Conservation (phyloP, 2,329 filamentous ascomycete species). For the Fusarium sp. region DNA sequence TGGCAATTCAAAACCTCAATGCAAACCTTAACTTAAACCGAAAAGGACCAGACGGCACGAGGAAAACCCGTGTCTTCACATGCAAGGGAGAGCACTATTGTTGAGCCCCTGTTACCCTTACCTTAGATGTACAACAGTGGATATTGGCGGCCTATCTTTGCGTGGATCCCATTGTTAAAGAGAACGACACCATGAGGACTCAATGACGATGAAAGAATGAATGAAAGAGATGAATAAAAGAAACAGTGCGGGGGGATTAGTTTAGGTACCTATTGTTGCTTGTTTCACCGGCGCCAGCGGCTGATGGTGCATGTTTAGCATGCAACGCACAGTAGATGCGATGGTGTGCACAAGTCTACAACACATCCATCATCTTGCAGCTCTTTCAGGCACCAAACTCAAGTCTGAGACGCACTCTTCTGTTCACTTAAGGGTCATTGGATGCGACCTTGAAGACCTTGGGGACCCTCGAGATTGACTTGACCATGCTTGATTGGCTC, state of each 20-base stretch:
- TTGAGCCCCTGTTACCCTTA: constrained; percentile 10
- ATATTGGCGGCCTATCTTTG: neutral
- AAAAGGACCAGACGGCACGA: constrained; percentile 1
- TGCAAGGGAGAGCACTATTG: constrained; percentile 31
- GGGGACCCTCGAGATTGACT: constrained; percentile 21
- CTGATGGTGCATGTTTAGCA: neutral
- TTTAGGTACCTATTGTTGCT: neutral
- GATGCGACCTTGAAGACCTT: constrained; percentile 6
- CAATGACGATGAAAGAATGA: constrained; percentile 19
- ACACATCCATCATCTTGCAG: neutral
- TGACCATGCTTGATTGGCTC: constrained; percentile 42
- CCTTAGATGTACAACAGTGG: neutral
- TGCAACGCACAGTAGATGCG: too few species aligned
- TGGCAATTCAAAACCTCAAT: constrained; percentile 1
- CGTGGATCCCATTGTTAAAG: constrained; percentile 5
- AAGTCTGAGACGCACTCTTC: constrained; percentile 17
- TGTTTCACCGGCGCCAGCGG: neutral
- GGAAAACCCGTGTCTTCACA: constrained; percentile 13
- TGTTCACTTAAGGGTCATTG: neutral
- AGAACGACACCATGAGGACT: constrained; percentile 28
- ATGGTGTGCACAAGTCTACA: constrained; percentile 3
- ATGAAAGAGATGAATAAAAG: neutral
- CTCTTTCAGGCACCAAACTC: constrained; percentile 24
- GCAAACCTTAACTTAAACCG: constrained; percentile 12
- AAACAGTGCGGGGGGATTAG: constrained; percentile 12